Percentiles rank a stretch among this genome's conserved stretches.
These are phyloP conservation scores for Phytophthora melonis DNA, from an alignment of 352 stramenopile genomes.

Conservation along the genomic window DNA sequence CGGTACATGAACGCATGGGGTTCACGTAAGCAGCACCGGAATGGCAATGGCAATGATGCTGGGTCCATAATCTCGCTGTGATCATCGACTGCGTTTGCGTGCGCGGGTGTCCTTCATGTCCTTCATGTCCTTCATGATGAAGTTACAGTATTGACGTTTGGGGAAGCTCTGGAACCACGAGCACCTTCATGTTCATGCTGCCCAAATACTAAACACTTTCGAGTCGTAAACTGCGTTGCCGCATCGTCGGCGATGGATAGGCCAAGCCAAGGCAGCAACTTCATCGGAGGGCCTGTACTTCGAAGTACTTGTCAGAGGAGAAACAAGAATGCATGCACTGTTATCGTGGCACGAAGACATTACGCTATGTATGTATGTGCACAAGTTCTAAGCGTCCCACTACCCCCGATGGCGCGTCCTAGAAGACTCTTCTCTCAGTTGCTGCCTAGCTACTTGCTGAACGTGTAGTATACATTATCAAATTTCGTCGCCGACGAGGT, in stretches of 20 bases:
- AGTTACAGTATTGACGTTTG: too few relatives aligned
- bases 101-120: background rate
- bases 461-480: slow-evolving; percentile 39
- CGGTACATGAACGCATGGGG: too few relatives aligned
- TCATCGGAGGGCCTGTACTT: too few relatives aligned
- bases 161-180: background rate
- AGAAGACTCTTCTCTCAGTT: slow-evolving; percentile 6
- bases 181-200: background rate
- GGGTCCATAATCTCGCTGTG: background rate
- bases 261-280: background rate
- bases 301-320: too few relatives aligned
- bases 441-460: background rate
- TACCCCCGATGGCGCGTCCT: slow-evolving; percentile 6
- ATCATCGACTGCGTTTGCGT: background rate
- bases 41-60: too few relatives aligned
- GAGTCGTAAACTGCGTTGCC: slow-evolving; percentile 7
- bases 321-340: background rate
- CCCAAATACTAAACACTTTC: slow-evolving; percentile 10
- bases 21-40: too few relatives aligned
- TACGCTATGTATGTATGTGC: slow-evolving; percentile 21
- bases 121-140: too few relatives aligned
- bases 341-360: slow-evolving; percentile 2
- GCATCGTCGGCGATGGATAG: slow-evolving; percentile 1
- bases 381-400: slow-evolving; percentile 18
- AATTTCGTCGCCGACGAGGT: slow-evolving; percentile 55